Conservation (phyloP, 768 basidiomycete species). For the Russula compacta region DNA sequence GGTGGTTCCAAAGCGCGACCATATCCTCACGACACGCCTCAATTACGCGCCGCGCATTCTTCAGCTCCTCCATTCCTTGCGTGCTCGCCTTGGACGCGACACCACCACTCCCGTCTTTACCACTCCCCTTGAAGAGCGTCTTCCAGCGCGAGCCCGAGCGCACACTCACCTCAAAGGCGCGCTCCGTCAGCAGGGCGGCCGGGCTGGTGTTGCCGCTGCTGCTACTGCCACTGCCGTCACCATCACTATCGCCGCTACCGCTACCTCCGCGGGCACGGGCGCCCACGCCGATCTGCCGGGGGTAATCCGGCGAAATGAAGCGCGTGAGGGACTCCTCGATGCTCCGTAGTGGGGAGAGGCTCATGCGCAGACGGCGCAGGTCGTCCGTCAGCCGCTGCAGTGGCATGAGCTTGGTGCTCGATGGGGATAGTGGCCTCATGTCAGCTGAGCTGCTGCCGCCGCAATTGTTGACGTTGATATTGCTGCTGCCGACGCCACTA, state of each 20-base stretch:
- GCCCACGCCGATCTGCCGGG: slow-evolving; percentile 11
- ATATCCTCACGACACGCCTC: slow-evolving; percentile 49
- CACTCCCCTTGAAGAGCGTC: slow-evolving; percentile 28
- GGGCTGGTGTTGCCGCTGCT: neutral
- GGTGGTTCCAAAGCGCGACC: slow-evolving; percentile 42
- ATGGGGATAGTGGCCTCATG: neutral
- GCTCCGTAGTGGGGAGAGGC: slow-evolving; percentile 45
- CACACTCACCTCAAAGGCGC: slow-evolving; percentile 40
- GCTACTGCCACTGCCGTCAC: neutral
- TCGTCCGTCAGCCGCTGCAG: slow-evolving; percentile 23
- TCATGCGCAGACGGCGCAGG: slow-evolving; percentile 38
- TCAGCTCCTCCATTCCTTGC: slow-evolving; percentile 29
- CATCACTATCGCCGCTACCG: too few relatives aligned
- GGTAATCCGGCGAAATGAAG: slow-evolving; percentile 31
- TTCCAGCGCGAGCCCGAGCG: slow-evolving; percentile 44
- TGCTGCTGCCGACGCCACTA: neutral
- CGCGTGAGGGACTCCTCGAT: slow-evolving; percentile 44
- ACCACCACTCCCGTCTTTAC: slow-evolving; percentile 4
- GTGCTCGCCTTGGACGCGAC: slow-evolving; percentile 7
- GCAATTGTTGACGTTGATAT: neutral
- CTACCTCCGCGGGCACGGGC: too few relatives aligned
- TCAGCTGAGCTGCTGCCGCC: slow-evolving; percentile 15
- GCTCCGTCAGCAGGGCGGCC: slow-evolving; percentile 26
- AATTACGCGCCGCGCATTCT: slow-evolving; percentile 37
- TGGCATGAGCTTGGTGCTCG: slow-evolving; percentile 10